A percentile compares a stretch with the other conserved stretches of the same genome.
Conservation (phyloP, 1,284 basidiomycete genomes). For the Stereum hirsutum region DNA sequence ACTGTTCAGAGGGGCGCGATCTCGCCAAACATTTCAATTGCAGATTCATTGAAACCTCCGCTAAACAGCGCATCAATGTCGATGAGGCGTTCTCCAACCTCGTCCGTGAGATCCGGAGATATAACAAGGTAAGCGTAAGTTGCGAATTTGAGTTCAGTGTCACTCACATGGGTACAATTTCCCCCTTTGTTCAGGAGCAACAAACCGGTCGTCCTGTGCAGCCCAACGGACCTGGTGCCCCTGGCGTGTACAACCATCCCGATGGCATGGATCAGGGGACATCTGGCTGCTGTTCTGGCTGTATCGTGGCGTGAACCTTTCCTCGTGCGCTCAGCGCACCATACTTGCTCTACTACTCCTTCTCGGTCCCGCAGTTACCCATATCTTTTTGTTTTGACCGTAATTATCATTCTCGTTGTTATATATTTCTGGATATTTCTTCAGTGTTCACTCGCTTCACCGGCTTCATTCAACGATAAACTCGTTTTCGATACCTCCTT, state of each 20-base stretch:
- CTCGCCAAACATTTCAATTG: conserved; percentile 95
- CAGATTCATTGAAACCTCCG: conserved; percentile 97
- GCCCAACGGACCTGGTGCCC: conserved; percentile 31
- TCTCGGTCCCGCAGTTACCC: background rate
- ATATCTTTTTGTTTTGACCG: background rate
- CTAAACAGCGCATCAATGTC: conserved; percentile 97
- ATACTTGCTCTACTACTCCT: background rate
- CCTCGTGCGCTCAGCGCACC: background rate
- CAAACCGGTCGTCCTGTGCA: conserved; percentile 51
- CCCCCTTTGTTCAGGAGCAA: conserved; percentile 34
- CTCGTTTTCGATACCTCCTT: too few relatives aligned
- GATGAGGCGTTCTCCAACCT: conserved; percentile 98
- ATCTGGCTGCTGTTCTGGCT: conserved; percentile 65
- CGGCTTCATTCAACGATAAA: too few relatives aligned
- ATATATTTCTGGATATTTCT: background rate
- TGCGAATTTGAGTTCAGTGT: background rate
- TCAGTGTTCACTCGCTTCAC: too few relatives aligned
- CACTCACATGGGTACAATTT: background rate
- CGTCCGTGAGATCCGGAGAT: conserved; percentile 93
- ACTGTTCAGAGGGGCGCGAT: conserved; percentile 82
- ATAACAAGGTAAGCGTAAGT: conserved; percentile 68
- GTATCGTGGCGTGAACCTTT: conserved; percentile 40
- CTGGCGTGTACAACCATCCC: conserved; percentile 37
- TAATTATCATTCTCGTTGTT: background rate
- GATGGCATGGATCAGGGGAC: conserved; percentile 41